Evolutionary conservation across 1,139 yeast species (phyloP), one percentile per base, ranked within the genome.

Genomic region (Geotrichum candidum): DNA sequence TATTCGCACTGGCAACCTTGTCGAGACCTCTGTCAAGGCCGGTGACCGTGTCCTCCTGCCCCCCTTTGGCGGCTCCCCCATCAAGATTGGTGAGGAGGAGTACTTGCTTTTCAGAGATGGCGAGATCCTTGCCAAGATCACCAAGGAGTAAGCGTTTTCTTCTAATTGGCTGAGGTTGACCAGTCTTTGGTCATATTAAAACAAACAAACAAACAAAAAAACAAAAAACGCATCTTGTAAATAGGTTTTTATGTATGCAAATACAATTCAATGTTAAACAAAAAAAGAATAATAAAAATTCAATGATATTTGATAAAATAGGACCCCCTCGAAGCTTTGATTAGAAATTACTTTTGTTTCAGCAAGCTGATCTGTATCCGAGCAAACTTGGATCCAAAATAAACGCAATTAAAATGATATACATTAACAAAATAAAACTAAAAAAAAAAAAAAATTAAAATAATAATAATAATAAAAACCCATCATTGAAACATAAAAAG

Each of bases 41-140:
- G 98, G 98, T 70, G 98, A 94, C 80, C 86, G 87, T 72, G 98
- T 94, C 56, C 81, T 94, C 80, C 89, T 94, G 74, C 98, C 98
- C 68, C 84, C 88, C 65, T 90, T 85, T 70, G 96, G 88, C 66
- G 99, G 99, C 63, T 86, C 91, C 68, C 80, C 91, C 67, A 83
- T 94, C 77, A 90, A 88, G 80, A 83, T 94, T 71, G 95, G 91
- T 68, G 96, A 90, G 64, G 85, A 81, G 59, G 80, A 77, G 66
- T 76, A 67, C 68, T 62, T 78, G 58, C 70, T 78, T 61, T 77
- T 77, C 84, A 87, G 97, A 74, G 98, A 94, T 78, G 82, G 88
- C 73, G 98, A 94, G 78, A 88, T 94, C 76, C 84, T 94, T 73
- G 98, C 98, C 73, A 92, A 90, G 82, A 85, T 94, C 48, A 18